Percentiles rank a stretch among this genome's conserved stretches.
phyloP scores from a whole-genome alignment of 306 rosid genomes.

The Begonia fuchsioides region DNA sequence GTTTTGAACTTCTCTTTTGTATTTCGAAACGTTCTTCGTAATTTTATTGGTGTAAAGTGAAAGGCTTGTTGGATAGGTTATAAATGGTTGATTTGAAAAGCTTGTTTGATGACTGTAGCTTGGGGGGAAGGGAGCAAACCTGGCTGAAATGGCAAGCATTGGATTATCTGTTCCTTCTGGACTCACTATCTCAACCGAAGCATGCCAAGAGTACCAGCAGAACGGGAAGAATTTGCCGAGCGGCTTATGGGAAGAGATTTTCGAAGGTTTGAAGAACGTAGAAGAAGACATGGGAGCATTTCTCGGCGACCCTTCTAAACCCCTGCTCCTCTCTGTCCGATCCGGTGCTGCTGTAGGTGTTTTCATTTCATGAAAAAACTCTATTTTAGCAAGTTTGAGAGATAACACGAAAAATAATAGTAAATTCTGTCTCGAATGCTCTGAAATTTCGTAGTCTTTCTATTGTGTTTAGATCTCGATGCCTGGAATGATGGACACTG shows the following conservation, averaged over 20 bases:
- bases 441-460: no score
- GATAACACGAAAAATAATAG: no score
- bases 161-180: constrained; percentile 90
- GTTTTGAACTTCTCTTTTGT: neutral
- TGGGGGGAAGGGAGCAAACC: constrained; percentile 98
- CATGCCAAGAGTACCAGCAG: constrained; percentile 84
- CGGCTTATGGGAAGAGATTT: constrained; percentile 74
- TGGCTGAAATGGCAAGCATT: constrained; percentile 95
- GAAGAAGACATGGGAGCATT: constrained; percentile 60
- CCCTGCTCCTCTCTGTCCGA: constrained; percentile 83
- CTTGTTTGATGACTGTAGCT: constrained; percentile 24
- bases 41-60: no score
- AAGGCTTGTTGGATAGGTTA: no score
- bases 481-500: constrained; percentile 99
- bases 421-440: no score
- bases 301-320: constrained; percentile 77
- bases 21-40: neutral
- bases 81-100: neutral
- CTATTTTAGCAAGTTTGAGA: no score
- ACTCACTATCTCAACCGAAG: constrained; percentile 92
- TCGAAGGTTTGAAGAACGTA: constrained; percentile 46
- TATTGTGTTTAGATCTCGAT: constrained; percentile 49
- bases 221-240: constrained; percentile 44
- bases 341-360: constrained; percentile 86
- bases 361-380: neutral